Evolutionary conservation across 805 yeast species (phyloP), one percentile per base, ranked within the genome.

Genomic region (Ogataea parapolymorpha): DNA sequence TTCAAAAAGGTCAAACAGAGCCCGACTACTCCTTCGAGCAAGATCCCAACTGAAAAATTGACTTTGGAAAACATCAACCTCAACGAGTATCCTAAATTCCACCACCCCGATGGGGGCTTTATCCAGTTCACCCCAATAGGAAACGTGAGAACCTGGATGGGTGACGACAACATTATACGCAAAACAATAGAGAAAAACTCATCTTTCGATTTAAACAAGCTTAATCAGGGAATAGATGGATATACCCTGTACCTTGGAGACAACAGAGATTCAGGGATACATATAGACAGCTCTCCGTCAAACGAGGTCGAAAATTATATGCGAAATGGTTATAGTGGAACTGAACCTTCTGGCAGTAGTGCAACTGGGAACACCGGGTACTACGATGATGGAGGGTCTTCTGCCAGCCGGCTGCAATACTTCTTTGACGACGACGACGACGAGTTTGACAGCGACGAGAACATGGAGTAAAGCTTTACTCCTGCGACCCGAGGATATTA

Each of bases 91-190:
- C 80, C 84, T 11, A 65, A 71, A 42, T 78, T 74, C 49, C 67
- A 68, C 38, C 83, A 77, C 48, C 84, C 84, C 2, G 77, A 77
- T 10, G 84, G 84, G 8, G 84, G 84, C 0, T 67, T 66, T 23
- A 73, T 78, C 34, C 79, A 77, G 55, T 73, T 78, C 42, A 77
- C 83, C 1, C 83, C 84, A 17, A 70, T 80, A 64, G 84, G 84
- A n/a, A 75, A 77, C 35, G 62, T 78, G 29, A 62, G 83, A 47
- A 66, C 71, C 2, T 60, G 58, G 47, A 15, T 65, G 20, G 61
- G 69, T 25, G 66, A 64, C 24, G 67, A 68, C 34, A 78, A 78
- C 39, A 70, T 72, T 35, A 55, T 62, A 43, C 65, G 71, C 23
- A 68, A 77, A 37, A 65, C 67, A 30, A 70, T 78, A 41, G 82